Evolutionary conservation across 2,329 filamentous ascomycete genomes (phyloP).

Genomic region (Exophiala sp.): DNA sequence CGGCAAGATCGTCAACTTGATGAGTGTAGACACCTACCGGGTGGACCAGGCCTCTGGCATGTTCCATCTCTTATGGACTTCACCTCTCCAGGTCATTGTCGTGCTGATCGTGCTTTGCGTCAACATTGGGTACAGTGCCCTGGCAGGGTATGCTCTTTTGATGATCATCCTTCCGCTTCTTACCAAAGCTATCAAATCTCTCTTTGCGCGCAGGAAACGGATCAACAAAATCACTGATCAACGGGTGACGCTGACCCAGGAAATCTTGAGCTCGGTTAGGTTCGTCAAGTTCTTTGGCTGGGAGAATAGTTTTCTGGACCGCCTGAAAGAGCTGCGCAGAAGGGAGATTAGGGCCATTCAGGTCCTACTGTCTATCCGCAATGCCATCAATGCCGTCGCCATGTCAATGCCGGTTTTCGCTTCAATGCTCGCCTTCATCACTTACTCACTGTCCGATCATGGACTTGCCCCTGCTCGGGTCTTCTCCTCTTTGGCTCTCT

Average conservation of each 20-base stretch:
- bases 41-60: slow-evolving; percentile 81
- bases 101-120: slow-evolving; percentile 74
- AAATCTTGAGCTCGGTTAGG: slow-evolving; percentile 81
- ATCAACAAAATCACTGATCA: slow-evolving; percentile 96
- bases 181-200: slow-evolving; percentile 66
- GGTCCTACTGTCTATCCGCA: slow-evolving; percentile 71
- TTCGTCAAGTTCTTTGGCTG: slow-evolving; percentile 98
- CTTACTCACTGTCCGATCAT: slow-evolving; percentile 60
- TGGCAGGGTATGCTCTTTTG: slow-evolving; percentile 80
- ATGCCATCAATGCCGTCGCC: slow-evolving; percentile 75
- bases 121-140: slow-evolving; percentile 83
- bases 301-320: slow-evolving; percentile 78
- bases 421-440: slow-evolving; percentile 92
- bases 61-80: slow-evolving; percentile 88
- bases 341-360: slow-evolving; percentile 81
- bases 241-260: slow-evolving; percentile 82
- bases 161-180: slow-evolving; percentile 71
- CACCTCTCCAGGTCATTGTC: slow-evolving; percentile 70
- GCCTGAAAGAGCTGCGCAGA: slow-evolving; percentile 66
- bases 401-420: slow-evolving; percentile 86
- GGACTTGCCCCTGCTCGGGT: slow-evolving; percentile 64
- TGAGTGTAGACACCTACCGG: slow-evolving; percentile 93
- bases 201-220: slow-evolving; percentile 66
- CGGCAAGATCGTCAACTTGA: slow-evolving; percentile 82
- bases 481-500: slow-evolving; percentile 89